Conservation (phyloP, 2,329 filamentous ascomycete species). For the Claviceps cyperi region DNA sequence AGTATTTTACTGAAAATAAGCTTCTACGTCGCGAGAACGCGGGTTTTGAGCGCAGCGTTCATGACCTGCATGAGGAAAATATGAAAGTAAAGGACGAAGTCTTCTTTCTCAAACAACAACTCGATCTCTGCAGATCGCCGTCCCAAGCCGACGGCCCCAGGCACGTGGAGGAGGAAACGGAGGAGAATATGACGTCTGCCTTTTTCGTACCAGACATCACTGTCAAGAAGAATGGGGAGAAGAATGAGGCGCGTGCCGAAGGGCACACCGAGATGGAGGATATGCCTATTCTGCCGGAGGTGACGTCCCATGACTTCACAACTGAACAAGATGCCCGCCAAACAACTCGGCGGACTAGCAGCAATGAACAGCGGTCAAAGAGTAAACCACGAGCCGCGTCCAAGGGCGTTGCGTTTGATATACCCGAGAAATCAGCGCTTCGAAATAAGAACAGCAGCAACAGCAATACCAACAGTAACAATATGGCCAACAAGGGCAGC, state of each 20-base stretch:
- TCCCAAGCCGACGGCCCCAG: conserved; percentile 23
- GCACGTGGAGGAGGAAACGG: conserved; percentile 22
- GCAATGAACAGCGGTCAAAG: conserved; percentile 13
- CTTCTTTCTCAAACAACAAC: conserved; percentile 28
- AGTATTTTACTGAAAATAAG: conserved; percentile 40
- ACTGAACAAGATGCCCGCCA: conserved; percentile 15
- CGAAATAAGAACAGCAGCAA: conserved; percentile 11
- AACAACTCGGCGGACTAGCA: conserved; percentile 16
- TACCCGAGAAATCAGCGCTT: conserved; percentile 21
- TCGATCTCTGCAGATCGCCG: conserved; percentile 26
- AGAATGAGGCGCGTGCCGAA: conserved; percentile 17
- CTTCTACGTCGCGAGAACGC: conserved; percentile 32
- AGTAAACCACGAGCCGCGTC: conserved; percentile 11
- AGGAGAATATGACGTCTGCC: conserved; percentile 44
- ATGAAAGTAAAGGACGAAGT: conserved; percentile 33
- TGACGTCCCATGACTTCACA: conserved; percentile 19
- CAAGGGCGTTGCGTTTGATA: conserved; percentile 24
- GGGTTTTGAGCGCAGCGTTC: conserved; percentile 30
- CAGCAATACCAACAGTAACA: conserved; percentile 10
- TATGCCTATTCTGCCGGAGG: conserved; percentile 14
- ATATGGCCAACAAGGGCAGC: conserved; percentile 27
- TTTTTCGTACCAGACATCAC: conserved; percentile 46
- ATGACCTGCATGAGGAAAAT: conserved; percentile 31
- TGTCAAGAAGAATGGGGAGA: conserved; percentile 29
- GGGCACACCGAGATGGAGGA: conserved; percentile 21